phyloP scores from a whole-genome alignment of 2,329 filamentous ascomycete genomes.

The Scopulariopsis brevicaulis region DNA sequence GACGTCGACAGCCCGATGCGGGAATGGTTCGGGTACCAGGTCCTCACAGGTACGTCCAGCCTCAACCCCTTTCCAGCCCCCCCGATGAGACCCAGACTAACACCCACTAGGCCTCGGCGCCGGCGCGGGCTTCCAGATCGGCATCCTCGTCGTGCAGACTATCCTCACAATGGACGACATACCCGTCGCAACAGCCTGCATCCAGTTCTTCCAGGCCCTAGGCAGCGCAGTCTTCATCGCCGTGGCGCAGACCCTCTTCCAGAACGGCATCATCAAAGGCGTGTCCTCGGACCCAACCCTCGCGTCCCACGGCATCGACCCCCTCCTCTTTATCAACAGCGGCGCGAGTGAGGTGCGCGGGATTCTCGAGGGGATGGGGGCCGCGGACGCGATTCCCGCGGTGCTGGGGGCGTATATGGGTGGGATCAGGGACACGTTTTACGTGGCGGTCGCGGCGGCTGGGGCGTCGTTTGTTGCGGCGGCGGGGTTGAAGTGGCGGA shows the following conservation, averaged over 20 bases:
- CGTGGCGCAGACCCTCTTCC: conserved; percentile 56
- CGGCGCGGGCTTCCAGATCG: conserved; percentile 34
- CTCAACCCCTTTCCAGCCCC: neutral
- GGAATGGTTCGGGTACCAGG: conserved; percentile 48
- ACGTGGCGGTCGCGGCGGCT: conserved; percentile 36
- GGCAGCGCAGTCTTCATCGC: conserved; percentile 56
- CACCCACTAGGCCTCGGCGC: conserved; percentile 26
- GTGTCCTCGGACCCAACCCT: conserved; percentile 22
- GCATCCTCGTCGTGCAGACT: conserved; percentile 38
- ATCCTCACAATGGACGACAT: conserved; percentile 34
- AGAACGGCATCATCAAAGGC: conserved; percentile 46
- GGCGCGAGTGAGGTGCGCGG: conserved; percentile 37
- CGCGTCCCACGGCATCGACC: conserved; percentile 29
- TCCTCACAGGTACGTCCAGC: conserved; percentile 29
- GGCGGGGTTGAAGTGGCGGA: conserved; percentile 38
- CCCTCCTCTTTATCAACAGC: conserved; percentile 35
- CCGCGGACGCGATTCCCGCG: conserved; percentile 25
- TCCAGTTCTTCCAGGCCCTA: conserved; percentile 52
- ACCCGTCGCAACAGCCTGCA: conserved; percentile 36
- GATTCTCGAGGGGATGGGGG: conserved; percentile 28
- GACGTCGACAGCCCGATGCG: conserved; percentile 29
- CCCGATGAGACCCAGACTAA: neutral
- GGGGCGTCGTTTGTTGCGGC: conserved; percentile 30
- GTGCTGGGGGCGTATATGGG: conserved; percentile 37
- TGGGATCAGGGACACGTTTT: conserved; percentile 38